Base-by-base conservation (phyloP, 2,329 filamentous ascomycete species). In the Xylaria arbuscula region DNA sequence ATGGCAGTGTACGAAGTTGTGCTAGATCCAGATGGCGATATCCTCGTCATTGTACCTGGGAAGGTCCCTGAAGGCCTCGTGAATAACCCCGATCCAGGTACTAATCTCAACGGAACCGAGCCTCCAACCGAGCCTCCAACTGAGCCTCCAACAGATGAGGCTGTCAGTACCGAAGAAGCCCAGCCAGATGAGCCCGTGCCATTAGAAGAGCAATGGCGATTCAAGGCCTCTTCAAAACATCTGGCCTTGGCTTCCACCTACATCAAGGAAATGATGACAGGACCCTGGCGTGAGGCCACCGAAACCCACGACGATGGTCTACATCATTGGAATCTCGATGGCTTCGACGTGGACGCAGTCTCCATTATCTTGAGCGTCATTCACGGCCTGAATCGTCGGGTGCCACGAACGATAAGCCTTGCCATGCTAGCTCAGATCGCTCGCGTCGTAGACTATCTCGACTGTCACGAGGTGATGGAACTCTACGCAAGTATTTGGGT, bases 401-500 rank as follows among this genome's bases (percentile, higher is more conserved):
- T 68, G 42, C 61, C 48, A 15, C 66, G 66, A 13, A 57, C 51
- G 13, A 45, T 68, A 22, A 45, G 48, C n/a, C 62, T 68, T 13
- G 7, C 34, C 24, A 65, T 57, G 66, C 42, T 68, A 4, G 66
- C 62, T 1, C 50, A 68, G 50, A 55, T 68, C 13, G 57, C 66
- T 15, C 56, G 50, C 45, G 62, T 53, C 2, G 66, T 68, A 1
- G 66, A 68, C 24, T 64, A 61, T 19, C 61, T 68, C 51, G 57
- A 56, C 1, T 68, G 66, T 19, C 66, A 68, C 51, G 66, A 68
- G 56, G 66, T 50, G 4, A 57, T 68, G 50, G 62, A 68, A 51
- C 62, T 68, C n/a, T 68, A 61, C n/a, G 66, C 62, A 6, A 68
- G 66, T 47, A 60, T 68, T 22, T 68, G 66, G 66, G 19, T 65